Base-by-base conservation (phyloP, 1,284 basidiomycete species). In the Malassezia sympodialis region DNA sequence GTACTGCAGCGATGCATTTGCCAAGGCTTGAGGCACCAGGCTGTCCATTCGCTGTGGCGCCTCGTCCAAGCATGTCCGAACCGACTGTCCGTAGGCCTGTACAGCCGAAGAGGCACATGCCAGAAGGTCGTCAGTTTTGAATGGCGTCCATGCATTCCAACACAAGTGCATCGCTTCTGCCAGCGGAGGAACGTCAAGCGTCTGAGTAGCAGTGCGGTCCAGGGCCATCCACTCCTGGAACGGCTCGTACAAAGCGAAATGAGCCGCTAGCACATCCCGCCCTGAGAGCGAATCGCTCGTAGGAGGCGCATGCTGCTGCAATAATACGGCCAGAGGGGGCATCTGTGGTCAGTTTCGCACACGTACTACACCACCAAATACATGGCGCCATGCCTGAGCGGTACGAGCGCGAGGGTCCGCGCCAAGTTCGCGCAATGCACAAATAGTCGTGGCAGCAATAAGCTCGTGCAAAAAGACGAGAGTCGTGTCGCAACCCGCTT, bases 391-490 rank as follows among this genome's bases (percentile, higher is more conserved):
- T 4, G n/a, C 21, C 8, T 19, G 32, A 7, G 46, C 31, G 0
- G 27, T 7, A 21, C 27, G 39, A 11, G 17, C 46, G 26, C 8
- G 27, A 3, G 46, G 17, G 27, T 40, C 30, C 14, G 10, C 15
- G 14, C 10, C 17, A 28, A 24, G 40, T 37, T 40, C 23, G 8
- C 15, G 34, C 8, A 28, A 28, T n/a, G 48, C 48, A 21, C 34
- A 24, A 8, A 43, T 39, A n/a, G 30, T 28, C 10, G 24, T 23
- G 4, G 52, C 52, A 14, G 44, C 34, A 2, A 54, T 17, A 2
- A 54, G 34, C 11, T 54, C 52, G 7, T 42, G n/a, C 10, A 43
- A 31, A 24, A 49, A 54, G 4, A 46, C 31, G 23, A 27, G 32
- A 12, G 45, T 28, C 3, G 23, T 12, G 15, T 48, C 44, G n/a